These are phyloP conservation scores for Marchantia polymorpha DNA, from an alignment of 225 moss, liverwort and hornwort genomes.

Conservation along the genomic window DNA sequence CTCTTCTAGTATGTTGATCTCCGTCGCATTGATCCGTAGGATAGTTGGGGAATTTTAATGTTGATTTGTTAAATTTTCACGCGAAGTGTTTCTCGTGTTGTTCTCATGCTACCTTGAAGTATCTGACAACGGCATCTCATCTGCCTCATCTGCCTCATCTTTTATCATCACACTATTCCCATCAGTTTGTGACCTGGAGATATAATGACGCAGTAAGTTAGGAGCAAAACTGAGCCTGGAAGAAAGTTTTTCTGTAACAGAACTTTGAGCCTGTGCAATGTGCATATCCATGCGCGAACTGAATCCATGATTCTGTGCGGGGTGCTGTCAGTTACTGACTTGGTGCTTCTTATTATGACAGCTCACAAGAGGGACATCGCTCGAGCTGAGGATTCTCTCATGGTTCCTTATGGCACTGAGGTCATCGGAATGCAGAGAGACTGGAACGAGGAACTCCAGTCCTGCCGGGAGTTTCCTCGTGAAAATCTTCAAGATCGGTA, in stretches of 20 bases:
- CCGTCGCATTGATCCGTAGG: too few species aligned
- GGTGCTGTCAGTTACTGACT: neutral
- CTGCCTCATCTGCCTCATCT: too few species aligned
- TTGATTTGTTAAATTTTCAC: neutral
- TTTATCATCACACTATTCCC: too few species aligned
- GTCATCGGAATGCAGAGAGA: conserved; percentile 95
- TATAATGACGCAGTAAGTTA: neutral
- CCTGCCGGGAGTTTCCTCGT: conserved; percentile 85
- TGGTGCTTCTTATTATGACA: conserved; percentile 32
- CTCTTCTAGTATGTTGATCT: too few species aligned
- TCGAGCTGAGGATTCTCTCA: conserved; percentile 85
- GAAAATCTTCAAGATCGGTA: conserved; percentile 85
- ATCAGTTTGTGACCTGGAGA: neutral
- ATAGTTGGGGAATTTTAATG: too few species aligned
- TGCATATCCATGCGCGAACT: too few species aligned
- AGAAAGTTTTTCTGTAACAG: neutral
- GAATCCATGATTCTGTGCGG: neutral
- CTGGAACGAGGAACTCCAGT: conserved; percentile 97
- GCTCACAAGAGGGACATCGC: conserved; percentile 84
- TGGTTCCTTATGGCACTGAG: conserved; percentile 94
- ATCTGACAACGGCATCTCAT: neutral
- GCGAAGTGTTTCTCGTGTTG: neutral
- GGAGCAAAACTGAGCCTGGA: neutral
- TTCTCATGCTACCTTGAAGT: neutral
- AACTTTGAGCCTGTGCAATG: too few species aligned